phyloP scores from a whole-genome alignment of 306 rosid species.

The Pyrus communis region DNA sequence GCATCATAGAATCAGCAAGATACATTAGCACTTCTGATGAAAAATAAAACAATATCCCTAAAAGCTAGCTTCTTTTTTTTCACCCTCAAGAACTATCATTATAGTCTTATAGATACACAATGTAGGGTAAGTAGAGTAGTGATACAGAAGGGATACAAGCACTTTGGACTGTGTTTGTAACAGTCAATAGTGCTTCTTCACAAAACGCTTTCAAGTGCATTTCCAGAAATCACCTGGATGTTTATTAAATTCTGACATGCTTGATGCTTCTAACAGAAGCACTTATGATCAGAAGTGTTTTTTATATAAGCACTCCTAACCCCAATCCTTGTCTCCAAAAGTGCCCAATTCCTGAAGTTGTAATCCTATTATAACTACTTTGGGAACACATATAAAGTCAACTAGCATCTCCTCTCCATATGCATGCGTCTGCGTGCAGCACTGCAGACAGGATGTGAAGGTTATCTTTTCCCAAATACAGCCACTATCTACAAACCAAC shows the following conservation, averaged over 20 bases:
- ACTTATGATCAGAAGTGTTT: background rate
- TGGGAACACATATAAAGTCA: background rate
- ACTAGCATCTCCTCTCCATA: background rate
- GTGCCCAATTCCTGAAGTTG: background rate
- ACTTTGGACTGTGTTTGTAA: background rate
- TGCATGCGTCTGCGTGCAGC: background rate
- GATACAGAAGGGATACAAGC: background rate
- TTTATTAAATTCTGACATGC: background rate
- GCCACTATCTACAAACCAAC: too few relatives aligned
- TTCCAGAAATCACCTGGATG: background rate
- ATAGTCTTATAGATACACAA: background rate
- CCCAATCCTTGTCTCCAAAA: background rate
- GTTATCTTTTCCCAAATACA: background rate
- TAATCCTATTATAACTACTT: background rate
- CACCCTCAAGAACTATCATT: background rate
- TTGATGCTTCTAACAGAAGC: background rate
- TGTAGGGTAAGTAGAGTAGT: background rate
- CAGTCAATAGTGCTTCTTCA: background rate
- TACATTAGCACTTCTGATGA: background rate
- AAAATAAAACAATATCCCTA: background rate
- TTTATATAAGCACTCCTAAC: background rate
- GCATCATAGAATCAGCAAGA: background rate
- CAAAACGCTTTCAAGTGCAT: background rate
- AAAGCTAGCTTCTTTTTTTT: background rate
- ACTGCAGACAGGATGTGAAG: background rate